phyloP scores from a whole-genome alignment of 1,139 yeast genomes.

The Saccharomyces hybrid region DNA sequence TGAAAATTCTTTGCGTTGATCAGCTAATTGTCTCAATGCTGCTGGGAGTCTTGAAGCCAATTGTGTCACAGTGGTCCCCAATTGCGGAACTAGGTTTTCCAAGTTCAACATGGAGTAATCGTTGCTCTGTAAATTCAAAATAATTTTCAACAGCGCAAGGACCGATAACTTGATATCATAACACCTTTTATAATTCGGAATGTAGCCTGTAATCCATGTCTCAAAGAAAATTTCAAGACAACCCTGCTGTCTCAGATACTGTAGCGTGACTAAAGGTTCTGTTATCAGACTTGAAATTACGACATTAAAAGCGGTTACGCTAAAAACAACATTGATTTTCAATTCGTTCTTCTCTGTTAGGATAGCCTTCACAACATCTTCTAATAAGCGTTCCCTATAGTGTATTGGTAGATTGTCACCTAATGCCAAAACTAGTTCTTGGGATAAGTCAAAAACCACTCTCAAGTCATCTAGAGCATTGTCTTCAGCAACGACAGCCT shows the following conservation, averaged over 20 bases:
- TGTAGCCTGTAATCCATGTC: conserved; percentile 52
- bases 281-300: conserved; percentile 58
- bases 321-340: conserved; percentile 38
- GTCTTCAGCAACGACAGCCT: conserved; percentile 29
- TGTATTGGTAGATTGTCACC: conserved; percentile 22
- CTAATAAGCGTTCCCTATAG: conserved; percentile 21
- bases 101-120: conserved; percentile 28
- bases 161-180: conserved; percentile 72
- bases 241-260: conserved; percentile 41
- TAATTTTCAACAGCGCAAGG: conserved; percentile 55
- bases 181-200: conserved; percentile 58
- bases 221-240: conserved; percentile 48
- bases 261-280: conserved; percentile 49
- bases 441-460: conserved; percentile 29
- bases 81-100: conserved; percentile 21
- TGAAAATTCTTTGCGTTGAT: conserved; percentile 45
- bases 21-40: conserved; percentile 60
- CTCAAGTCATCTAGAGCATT: conserved; percentile 27
- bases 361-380: conserved; percentile 25
- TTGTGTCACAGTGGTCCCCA: conserved; percentile 43
- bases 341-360: conserved; percentile 24
- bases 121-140: conserved; percentile 28
- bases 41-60: conserved; percentile 56
- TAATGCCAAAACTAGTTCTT: conserved; percentile 31
- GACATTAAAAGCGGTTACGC: conserved; percentile 56